Conservation (phyloP, 768 basidiomycete species). For the Hypholoma fasciculare region DNA sequence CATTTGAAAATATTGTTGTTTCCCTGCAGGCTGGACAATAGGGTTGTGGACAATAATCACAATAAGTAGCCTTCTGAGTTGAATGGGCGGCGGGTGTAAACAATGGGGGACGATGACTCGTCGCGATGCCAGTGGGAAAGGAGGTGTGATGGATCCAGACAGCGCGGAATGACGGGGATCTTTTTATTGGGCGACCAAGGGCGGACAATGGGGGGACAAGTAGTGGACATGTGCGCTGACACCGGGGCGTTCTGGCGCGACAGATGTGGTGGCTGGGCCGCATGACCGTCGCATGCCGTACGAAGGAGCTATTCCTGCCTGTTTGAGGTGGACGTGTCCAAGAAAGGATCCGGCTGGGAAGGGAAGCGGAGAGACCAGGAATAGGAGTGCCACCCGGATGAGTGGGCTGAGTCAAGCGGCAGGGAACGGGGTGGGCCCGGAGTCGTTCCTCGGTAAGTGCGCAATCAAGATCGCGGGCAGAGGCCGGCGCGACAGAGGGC, state of each 20-base stretch:
- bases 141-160: too few relatives aligned
- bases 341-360: not conserved
- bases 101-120: too few relatives aligned
- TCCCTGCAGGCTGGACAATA: not conserved
- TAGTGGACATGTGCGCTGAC: not conserved
- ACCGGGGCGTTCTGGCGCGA: conserved; percentile 3
- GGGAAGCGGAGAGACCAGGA: not conserved
- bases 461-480: not conserved
- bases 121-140: too few relatives aligned
- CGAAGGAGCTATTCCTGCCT: not conserved
- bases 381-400: not conserved
- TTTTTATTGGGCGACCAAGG: too few relatives aligned
- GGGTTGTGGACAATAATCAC: not conserved
- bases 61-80: not conserved
- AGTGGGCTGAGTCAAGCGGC: not conserved
- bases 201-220: not conserved
- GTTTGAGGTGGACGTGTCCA: not conserved
- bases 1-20: too few relatives aligned
- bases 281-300: not conserved
- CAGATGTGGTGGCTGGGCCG: not conserved
- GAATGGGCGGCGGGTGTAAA: too few relatives aligned
- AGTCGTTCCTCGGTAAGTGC: not conserved
- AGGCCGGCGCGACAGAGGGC: not conserved
- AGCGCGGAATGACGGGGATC: too few relatives aligned
- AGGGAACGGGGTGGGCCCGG: not conserved